Percentiles rank a stretch among this genome's conserved stretches.
These are phyloP conservation scores for Triticum timopheevii DNA, from an alignment of 176 grass and related monocot genomes.

Conservation along the genomic window DNA sequence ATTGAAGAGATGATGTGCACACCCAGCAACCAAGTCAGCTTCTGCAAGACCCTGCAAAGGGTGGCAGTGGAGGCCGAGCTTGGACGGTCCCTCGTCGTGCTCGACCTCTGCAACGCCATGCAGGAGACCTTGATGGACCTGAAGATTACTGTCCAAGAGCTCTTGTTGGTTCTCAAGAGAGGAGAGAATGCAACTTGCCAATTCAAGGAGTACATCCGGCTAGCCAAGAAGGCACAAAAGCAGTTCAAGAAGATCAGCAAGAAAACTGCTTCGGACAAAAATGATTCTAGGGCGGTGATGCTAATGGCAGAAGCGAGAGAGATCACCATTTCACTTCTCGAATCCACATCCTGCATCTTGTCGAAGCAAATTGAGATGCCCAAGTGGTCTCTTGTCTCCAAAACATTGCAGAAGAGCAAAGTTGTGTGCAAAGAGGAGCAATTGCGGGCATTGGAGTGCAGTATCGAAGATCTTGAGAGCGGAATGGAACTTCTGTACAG, in stretches of 20 bases:
- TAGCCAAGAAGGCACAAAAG: slow-evolving; percentile 34
- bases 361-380: slow-evolving; percentile 31
- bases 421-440: slow-evolving; percentile 21
- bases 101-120: slow-evolving; percentile 43
- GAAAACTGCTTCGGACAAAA: slow-evolving; percentile 21
- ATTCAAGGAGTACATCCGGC: slow-evolving; percentile 21
- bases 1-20: slow-evolving; percentile 33
- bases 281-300: slow-evolving; percentile 14
- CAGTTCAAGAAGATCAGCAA: slow-evolving; percentile 42
- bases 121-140: slow-evolving; percentile 36
- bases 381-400: slow-evolving; percentile 39
- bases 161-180: slow-evolving; percentile 25
- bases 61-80: slow-evolving; percentile 51
- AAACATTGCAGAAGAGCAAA: slow-evolving; percentile 32
- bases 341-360: slow-evolving; percentile 10
- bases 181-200: slow-evolving; percentile 21
- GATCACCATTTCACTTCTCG: slow-evolving; percentile 29
- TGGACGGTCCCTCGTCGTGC: slow-evolving; percentile 34
- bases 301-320: slow-evolving; percentile 31
- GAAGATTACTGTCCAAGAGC: slow-evolving; percentile 33
- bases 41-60: slow-evolving; percentile 34
- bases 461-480: slow-evolving; percentile 41
- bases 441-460: slow-evolving; percentile 38
- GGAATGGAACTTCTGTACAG: slow-evolving; percentile 27
- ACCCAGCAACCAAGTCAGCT: slow-evolving; percentile 38